Evolutionary conservation across 345 rosid species (phyloP), one percentile per base, ranked within the genome.

Genomic region (Draba incana): DNA sequence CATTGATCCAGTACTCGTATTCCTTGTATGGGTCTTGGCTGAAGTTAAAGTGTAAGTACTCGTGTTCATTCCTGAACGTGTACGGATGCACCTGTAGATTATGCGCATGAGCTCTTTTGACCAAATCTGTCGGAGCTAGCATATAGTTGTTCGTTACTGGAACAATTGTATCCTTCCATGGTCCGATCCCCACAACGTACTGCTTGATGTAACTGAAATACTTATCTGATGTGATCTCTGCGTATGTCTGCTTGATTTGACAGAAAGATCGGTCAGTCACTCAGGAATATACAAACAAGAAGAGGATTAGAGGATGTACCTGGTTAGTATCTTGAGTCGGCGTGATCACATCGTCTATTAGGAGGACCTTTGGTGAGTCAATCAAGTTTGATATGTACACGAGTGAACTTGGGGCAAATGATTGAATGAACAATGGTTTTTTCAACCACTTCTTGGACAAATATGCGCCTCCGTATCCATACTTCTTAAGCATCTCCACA

Each of bases 81-180:
- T 94, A 91, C 0, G 99, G 91, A 58, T 94, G 97, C 73, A 91
- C 98, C 92, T 91, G 89, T 1, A 94, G 84, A 28, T 85, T 42
- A 68, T 48, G 86, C 5, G 92, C 73, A 49, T 91, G 99, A 57
- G 99, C 97, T 75, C 78, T 79, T 72, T 92, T 88, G 66, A 94
- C 86, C 69, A 94, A 92, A 85, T 94, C 97, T 14, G 96, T 85
- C 0, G 93, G 96, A 4, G 79, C 57, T 49, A 64, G 86, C 82
- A 84, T 44, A 75, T 94, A 87, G 59, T 88, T 84, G 68, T 86
- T 64, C 11, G 2, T 43, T 13, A 79, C 92, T 47, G 96, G 96
- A 75, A 89, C 88, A 27, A 91, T 49, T 2, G 97, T 87, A 77
- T 94, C 96, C 72, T 94, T 94, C 97, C 99, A 94, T 16, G 97